Percentiles rank a stretch among this genome's conserved stretches.
Evolutionary conservation across 495 filamentous ascomycete species (phyloP).

Genomic region (Penicillium diatomitis): DNA sequence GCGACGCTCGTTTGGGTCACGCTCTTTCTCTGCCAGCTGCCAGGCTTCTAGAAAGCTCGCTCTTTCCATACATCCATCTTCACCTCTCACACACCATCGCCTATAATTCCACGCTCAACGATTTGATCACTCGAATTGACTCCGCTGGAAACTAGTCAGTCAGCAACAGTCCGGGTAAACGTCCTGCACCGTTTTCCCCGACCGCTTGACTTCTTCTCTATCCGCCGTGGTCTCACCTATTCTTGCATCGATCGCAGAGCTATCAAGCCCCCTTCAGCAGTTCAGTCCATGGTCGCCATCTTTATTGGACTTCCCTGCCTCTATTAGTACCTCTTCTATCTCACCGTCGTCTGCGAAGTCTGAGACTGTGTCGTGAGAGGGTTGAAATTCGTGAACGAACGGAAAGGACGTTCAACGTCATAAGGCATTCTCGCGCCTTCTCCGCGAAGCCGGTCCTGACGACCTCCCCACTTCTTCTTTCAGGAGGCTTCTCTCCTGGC

Average conservation of each 20-base stretch:
- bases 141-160: slow-evolving; percentile 9
- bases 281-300: slow-evolving; percentile 5
- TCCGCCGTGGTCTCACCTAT: slow-evolving; percentile 15
- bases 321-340: neutral
- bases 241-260: slow-evolving; percentile 11
- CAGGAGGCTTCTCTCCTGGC: slow-evolving; percentile 27
- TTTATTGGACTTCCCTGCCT: neutral
- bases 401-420: slow-evolving; percentile 36
- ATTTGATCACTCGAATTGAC: neutral
- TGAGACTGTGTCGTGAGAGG: slow-evolving; percentile 5
- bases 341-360: neutral
- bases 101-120: slow-evolving; percentile 1
- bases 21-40: slow-evolving; percentile 17
- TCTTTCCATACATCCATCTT: slow-evolving; percentile 9
- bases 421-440: slow-evolving; percentile 31
- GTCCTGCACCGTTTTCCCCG: slow-evolving; percentile 45
- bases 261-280: slow-evolving; percentile 4
- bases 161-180: slow-evolving; percentile 18
- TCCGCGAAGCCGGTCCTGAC: slow-evolving; percentile 27
- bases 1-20: slow-evolving; percentile 17
- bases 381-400: slow-evolving; percentile 24
- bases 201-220: slow-evolving; percentile 17
- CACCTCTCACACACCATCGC: slow-evolving; percentile 9
- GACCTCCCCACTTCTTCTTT: slow-evolving; percentile 21
- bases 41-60: slow-evolving; percentile 6